Evolutionary conservation across 1,284 basidiomycete species (phyloP), one percentile per base, ranked within the genome.

Genomic region (Austroboletus niveus): DNA sequence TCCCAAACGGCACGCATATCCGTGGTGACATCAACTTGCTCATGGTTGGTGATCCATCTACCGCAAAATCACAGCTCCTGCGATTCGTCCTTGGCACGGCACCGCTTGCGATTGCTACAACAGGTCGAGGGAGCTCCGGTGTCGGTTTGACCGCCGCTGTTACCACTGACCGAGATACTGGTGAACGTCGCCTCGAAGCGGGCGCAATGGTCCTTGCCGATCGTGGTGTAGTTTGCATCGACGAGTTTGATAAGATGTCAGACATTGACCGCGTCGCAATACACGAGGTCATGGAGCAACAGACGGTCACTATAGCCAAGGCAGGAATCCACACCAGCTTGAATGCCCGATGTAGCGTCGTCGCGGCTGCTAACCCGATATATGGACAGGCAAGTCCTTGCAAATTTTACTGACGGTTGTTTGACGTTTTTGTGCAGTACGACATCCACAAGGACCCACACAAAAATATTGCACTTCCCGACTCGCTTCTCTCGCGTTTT

Each of bases 151-250:
- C 97, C 0, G 97, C 97, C n/a, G 97, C 97, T 8, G 97, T 99
- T 11, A 99, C 96, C 9, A 98, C 91, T 3, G 97, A 99, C 75
- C 92, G 91, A 71, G 97, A 99, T 69, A 99, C 97, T 15, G 92
- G 92, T 51, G 97, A 99, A 69, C 85, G 97, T 51, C 79, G 96
- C 53, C 82, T 99, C 44, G 97, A 99, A 75, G 97, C 96, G 8
- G 97, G 97, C 53, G 97, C 97, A 12, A 99, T 99, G 97, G 97
- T 99, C 32, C 85, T 99, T 44, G 97, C 97, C n/a, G 97, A 99
- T 71, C 87, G 95, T 56, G 97, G 97, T 20, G 94, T 99, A 12
- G 96, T 99, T 43, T 99, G 96, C 73, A 99, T 99, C 63, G 97
- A 99, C 72, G 96, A 99, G 73, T 99, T 99, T 65, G 96, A 99